phyloP scores from a whole-genome alignment of 441 rosid genomes.

The Geranium incanum region DNA sequence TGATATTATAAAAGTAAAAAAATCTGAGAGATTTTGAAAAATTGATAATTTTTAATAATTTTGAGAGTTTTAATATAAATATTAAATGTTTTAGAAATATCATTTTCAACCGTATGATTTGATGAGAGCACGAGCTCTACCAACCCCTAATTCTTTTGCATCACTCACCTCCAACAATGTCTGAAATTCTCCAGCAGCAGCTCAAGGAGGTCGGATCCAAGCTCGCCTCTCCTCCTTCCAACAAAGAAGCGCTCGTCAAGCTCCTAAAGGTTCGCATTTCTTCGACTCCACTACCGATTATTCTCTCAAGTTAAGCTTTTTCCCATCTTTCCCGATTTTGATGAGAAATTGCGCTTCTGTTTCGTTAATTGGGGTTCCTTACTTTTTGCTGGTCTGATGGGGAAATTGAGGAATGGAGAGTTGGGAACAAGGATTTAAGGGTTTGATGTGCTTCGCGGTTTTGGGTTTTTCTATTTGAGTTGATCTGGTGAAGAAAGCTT shows the following conservation, averaged over 20 bases:
- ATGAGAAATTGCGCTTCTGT: not conserved
- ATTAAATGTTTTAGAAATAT: too few species aligned
- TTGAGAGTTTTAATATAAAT: too few species aligned
- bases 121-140: not conserved
- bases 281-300: not conserved
- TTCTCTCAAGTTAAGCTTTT: not conserved
- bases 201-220: conserved; percentile 85
- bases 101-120: too few species aligned
- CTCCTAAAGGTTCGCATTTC: conserved; percentile 65
- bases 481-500: not conserved
- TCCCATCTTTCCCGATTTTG: not conserved
- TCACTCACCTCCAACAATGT: conserved; percentile 34
- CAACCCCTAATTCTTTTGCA: conserved; percentile 7
- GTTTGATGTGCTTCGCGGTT: not conserved
- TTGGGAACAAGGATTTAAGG: not conserved
- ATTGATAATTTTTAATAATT: too few species aligned
- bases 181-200: conserved; percentile 54
- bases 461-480: not conserved
- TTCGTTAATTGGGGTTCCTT: conserved; percentile 9
- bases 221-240: conserved; percentile 64
- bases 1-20: too few species aligned
- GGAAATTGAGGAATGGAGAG: conserved; percentile 8
- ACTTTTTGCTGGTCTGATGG: conserved; percentile 4
- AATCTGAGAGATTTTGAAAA: too few species aligned
- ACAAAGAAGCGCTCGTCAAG: conserved; percentile 75